Percentiles rank a stretch among this genome's conserved stretches.
These are phyloP conservation scores for Trichoderma reesei DNA, from an alignment of 495 filamentous ascomycete genomes.

Conservation along the genomic window DNA sequence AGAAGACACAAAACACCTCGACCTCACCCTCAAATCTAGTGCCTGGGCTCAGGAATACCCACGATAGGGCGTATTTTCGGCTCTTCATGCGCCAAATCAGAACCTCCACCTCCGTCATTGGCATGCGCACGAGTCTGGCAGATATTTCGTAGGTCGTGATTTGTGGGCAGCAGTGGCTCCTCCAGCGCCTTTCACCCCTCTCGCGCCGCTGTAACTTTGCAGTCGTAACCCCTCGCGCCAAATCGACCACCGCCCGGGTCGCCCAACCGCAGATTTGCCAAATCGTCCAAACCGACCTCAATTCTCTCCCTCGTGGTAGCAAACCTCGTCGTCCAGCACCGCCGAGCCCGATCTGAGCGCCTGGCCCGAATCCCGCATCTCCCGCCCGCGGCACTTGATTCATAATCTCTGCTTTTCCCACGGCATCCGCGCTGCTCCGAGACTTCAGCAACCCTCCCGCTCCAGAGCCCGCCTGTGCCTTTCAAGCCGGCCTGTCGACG, in stretches of 20 bases:
- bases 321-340: background rate
- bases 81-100: background rate
- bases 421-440: slow-evolving; percentile 4
- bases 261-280: slow-evolving; percentile 5
- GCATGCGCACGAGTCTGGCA: background rate
- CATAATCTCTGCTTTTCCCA: slow-evolving; percentile 1
- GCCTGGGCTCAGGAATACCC: background rate
- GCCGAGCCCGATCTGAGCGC: background rate
- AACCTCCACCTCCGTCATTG: background rate
- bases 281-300: slow-evolving; percentile 2
- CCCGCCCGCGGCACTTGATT: background rate
- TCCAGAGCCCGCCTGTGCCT: background rate
- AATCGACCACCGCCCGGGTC: background rate
- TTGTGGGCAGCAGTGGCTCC: slow-evolving; percentile 9
- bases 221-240: background rate
- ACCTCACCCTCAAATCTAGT: background rate
- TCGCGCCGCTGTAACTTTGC: background rate
- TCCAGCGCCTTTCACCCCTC: slow-evolving; percentile 1
- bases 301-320: background rate
- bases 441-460: background rate
- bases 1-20: background rate
- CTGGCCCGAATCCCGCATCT: background rate
- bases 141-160: background rate
- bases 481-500: background rate
- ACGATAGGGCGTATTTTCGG: background rate